Percentiles rank a stretch among this genome's conserved stretches.
Evolutionary conservation across 75 land plant species (phyloP).

Genomic region (Sequoia sempervirens): DNA sequence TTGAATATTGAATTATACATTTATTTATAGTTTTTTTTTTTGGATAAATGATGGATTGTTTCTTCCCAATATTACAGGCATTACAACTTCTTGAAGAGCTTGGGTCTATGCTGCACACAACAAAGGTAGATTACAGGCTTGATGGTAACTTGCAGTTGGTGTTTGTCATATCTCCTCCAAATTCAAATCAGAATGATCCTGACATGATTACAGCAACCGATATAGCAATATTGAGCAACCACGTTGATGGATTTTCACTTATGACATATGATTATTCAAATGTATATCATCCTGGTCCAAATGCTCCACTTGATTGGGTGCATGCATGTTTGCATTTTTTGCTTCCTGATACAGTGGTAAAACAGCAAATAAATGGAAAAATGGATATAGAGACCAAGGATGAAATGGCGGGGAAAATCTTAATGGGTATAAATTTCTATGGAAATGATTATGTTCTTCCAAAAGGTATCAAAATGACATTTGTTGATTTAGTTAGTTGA

Average conservation of each 20-base stretch:
- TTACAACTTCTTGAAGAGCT: conserved; percentile 60
- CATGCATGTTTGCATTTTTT: conserved; percentile 43
- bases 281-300: conserved; percentile 80
- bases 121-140: conserved; percentile 17
- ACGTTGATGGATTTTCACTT: conserved; percentile 87
- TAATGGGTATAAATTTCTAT: conserved; percentile 90
- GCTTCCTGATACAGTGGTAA: conserved; percentile 30
- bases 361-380: neutral
- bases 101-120: conserved; percentile 61
- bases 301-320: conserved; percentile 90
- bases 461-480: conserved; percentile 43
- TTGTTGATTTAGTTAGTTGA: neutral
- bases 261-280: conserved; percentile 96
- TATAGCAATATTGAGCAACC: conserved; percentile 42
- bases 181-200: conserved; percentile 36
- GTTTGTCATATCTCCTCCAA: conserved; percentile 84
- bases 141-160: conserved; percentile 51
- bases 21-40: neutral
- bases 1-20: neutral
- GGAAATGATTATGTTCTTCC: conserved; percentile 82
- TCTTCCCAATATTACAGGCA: conserved; percentile 41
- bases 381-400: conserved; percentile 7
- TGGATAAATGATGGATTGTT: neutral
- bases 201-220: conserved; percentile 72
- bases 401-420: conserved; percentile 38